These are phyloP conservation scores for Coprinellus micaceus DNA, from an alignment of 768 basidiomycete species.

Conservation along the genomic window DNA sequence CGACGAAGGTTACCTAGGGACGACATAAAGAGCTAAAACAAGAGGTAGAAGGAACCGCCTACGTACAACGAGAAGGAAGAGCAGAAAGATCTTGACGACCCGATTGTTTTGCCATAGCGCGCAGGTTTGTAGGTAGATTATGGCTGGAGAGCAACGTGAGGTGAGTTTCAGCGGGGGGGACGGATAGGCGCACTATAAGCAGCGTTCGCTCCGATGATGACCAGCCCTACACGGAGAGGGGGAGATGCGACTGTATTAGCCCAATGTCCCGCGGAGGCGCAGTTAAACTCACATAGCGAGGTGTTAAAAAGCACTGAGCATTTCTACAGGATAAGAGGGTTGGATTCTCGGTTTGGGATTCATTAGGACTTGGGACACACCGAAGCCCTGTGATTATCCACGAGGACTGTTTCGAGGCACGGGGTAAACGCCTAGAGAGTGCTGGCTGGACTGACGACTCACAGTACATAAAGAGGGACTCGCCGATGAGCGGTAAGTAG, in stretches of 20 bases:
- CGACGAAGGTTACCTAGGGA: neutral
- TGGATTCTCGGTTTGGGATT: too few relatives aligned
- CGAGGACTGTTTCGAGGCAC: too few relatives aligned
- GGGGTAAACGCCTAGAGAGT: too few relatives aligned
- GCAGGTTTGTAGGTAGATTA: conserved; percentile 6
- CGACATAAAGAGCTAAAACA: neutral
- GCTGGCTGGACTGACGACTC: too few relatives aligned
- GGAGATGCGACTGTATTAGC: neutral
- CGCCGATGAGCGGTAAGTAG: conserved; percentile 1
- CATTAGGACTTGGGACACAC: too few relatives aligned
- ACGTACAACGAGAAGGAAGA: neutral
- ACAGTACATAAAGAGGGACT: conserved; percentile 1
- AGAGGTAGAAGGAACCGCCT: too few relatives aligned
- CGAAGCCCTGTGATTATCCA: too few relatives aligned
- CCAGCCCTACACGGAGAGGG: neutral
- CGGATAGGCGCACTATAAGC: neutral
- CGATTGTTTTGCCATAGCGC: conserved; percentile 2
- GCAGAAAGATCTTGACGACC: neutral
- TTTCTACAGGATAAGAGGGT: too few relatives aligned
- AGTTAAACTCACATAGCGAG: too few relatives aligned
- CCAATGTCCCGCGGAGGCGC: neutral
- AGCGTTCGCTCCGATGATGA: neutral
- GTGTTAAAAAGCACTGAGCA: too few relatives aligned
- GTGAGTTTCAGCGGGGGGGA: too few relatives aligned
- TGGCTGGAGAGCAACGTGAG: neutral